phyloP scores from a whole-genome alignment of 2,329 filamentous ascomycete genomes.

The Purpureocillium takamizusanense region DNA sequence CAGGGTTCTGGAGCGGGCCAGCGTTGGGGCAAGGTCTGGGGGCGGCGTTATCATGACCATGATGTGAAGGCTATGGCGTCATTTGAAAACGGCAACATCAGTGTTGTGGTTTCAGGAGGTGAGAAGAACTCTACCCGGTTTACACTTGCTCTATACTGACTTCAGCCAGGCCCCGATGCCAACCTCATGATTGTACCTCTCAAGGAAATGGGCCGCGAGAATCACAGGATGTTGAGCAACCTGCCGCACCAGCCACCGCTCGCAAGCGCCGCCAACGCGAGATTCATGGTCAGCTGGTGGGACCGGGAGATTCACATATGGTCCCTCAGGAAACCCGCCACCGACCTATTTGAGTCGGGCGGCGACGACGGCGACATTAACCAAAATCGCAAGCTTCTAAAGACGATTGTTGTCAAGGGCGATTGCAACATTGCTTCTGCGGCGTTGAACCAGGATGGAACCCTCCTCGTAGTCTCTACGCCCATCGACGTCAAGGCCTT shows the following conservation, averaged over 20 bases:
- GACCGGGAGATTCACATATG: conserved; percentile 80
- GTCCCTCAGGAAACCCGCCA: conserved; percentile 42
- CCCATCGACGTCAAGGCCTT: conserved; percentile 69
- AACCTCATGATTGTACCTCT: conserved; percentile 76
- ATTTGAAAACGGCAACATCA: conserved; percentile 76
- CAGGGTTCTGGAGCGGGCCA: conserved; percentile 49
- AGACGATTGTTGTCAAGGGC: conserved; percentile 58
- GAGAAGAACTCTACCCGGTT: conserved; percentile 18
- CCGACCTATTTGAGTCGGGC: conserved; percentile 32
- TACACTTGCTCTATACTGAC: conserved; percentile 2
- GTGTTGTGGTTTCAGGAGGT: conserved; percentile 88
- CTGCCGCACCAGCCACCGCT: conserved; percentile 73
- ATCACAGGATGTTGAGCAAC: conserved; percentile 73
- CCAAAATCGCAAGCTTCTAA: conserved; percentile 55
- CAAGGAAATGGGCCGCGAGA: conserved; percentile 63
- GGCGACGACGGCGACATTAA: conserved; percentile 33
- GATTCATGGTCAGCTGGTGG: conserved; percentile 87
- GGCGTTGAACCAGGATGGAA: conserved; percentile 61
- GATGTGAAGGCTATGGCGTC: conserved; percentile 92
- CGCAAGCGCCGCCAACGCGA: conserved; percentile 60
- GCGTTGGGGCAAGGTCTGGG: conserved; percentile 79
- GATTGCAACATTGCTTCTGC: conserved; percentile 78
- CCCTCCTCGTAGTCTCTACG: conserved; percentile 68
- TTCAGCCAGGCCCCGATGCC: conserved; percentile 64
- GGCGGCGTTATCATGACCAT: conserved; percentile 80